Evolutionary conservation across 2,329 filamentous ascomycete genomes (phyloP), one percentile per base, ranked within the genome.

Genomic region (Sphaerostilbella broomeana): DNA sequence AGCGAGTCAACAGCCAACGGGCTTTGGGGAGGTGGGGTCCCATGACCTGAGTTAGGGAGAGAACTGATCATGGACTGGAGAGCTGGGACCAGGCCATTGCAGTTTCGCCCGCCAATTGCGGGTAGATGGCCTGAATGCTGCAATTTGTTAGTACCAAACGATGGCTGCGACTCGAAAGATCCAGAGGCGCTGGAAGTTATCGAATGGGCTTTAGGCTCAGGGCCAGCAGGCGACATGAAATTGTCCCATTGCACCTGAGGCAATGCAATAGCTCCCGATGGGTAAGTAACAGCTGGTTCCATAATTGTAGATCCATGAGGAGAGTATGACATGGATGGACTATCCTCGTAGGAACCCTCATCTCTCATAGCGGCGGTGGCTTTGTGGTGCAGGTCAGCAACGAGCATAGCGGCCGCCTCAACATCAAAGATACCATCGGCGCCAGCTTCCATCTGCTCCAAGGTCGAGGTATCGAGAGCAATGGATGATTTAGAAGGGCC

Each of bases 321-420:
- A 43, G 86, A 79, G 60, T 86, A 89, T 48, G 82, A 71, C 61
- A 84, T 80, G 56, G 77, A 75, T 21, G 73, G 66, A 58, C 63
- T 69, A 47, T 70, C 66, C 47, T 78, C 75, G 54, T 71, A 80
- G 35, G 73, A 68, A 51, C 68, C 70, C 46, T 68, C 70, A 49
- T 70, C 73, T 42, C 77, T 74, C 64, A 79, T 86, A 54, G 79
- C 79, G 22, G 73, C 72, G 29, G 89, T 90, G 55, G 74, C 89
- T 72, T 95, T 95, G 71, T 95, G 88, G 68, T 95, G 90, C 60
- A 97, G 84, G 68, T 97, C 89, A 60, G 90, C 92, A 70, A 98
- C 94, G 62, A 98, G 79, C 87, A 97, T 95, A 52, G 92, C 92
- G 52, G 92, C 92, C 54, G 90, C 88, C 73, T 98, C 90, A 57